Evolutionary conservation across 495 filamentous ascomycete genomes (phyloP), one percentile per base, ranked within the genome.

Genomic region (Penicillium bialowiezense): DNA sequence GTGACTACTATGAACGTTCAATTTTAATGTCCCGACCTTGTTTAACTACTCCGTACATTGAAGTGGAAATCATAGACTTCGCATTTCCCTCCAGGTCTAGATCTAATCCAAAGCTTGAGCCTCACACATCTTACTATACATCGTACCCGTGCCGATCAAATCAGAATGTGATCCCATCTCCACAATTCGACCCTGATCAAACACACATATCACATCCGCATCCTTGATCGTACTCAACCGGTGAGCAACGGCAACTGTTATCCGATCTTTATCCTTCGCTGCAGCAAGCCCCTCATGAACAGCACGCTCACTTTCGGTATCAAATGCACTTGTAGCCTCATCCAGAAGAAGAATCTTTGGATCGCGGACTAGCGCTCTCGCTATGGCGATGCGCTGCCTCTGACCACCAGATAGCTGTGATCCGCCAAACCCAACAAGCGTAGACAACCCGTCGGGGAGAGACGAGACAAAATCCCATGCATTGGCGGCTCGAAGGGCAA

Each of bases 161-260:
- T 47, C 32, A 15, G 62, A 74, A 56, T 91, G 87, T 3, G 76
- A 84, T 36, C 87, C 88, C 65, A 85, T 83, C 60, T 95, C 89
- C 10, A 91, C 74, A 44, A 93, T 88, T 18, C 73, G 63, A 41
- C 90, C 89, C 35, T 81, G 63, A 5, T 77, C 71, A 86, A 95
- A 91, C 46, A 95, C 90, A 18, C 91, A 87, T 44, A 95, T 95
- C 58, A 90, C 90, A 61, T 93, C 85, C 1, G 89, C 89, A 55
- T 83, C 79, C 62, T 81, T 86, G 68, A 95, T 90, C 31, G 90
- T 95, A 2, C 85, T 88, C 26, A 95, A 75, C 35, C 89, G 58
- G 59, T 73, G 70, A 13, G 69, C 69, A n/a, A 73, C 69, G 0
- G 69, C 62, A 43, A 73, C 58, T 3, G 65, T 73, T 13, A 64